A percentile compares a stretch with the other conserved stretches of the same genome.
Evolutionary conservation across 805 yeast genomes (phyloP).

Genomic region (Ascoidea asiatica): DNA sequence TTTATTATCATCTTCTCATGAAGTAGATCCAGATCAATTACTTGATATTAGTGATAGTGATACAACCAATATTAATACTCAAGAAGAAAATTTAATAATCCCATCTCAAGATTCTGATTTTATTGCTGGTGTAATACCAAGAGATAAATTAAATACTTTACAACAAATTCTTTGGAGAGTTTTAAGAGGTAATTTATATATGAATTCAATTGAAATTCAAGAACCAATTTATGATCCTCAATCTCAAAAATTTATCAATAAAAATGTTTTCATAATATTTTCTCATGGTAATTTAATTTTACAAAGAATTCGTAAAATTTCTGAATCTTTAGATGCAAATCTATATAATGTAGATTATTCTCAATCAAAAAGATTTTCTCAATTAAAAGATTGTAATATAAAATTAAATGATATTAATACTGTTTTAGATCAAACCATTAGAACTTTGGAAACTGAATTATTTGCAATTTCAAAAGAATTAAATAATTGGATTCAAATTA

Average conservation of each 20-base stretch:
- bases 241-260: constrained; percentile 31
- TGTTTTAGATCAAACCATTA: constrained; percentile 33
- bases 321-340: constrained; percentile 55
- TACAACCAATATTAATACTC: constrained; percentile 9
- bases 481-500: constrained; percentile 39
- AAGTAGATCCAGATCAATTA: constrained; percentile 9
- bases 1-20: constrained; percentile 6
- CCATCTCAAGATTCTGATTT: constrained; percentile 32
- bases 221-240: constrained; percentile 45
- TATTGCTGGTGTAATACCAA: constrained; percentile 53
- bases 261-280: constrained; percentile 53
- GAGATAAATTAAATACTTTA: constrained; percentile 43
- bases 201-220: constrained; percentile 41
- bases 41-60: constrained; percentile 17
- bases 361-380: constrained; percentile 21
- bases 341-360: constrained; percentile 41
- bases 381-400: constrained; percentile 23
- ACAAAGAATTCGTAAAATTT: constrained; percentile 47
- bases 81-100: constrained; percentile 10
- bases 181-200: constrained; percentile 57
- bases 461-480: constrained; percentile 51
- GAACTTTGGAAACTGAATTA: constrained; percentile 50
- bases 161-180: constrained; percentile 67
- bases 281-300: constrained; percentile 55
- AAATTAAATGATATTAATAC: constrained; percentile 34